Base-by-base conservation (phyloP, 176 grass and related monocot species). In the Hordeum marinum region DNA sequence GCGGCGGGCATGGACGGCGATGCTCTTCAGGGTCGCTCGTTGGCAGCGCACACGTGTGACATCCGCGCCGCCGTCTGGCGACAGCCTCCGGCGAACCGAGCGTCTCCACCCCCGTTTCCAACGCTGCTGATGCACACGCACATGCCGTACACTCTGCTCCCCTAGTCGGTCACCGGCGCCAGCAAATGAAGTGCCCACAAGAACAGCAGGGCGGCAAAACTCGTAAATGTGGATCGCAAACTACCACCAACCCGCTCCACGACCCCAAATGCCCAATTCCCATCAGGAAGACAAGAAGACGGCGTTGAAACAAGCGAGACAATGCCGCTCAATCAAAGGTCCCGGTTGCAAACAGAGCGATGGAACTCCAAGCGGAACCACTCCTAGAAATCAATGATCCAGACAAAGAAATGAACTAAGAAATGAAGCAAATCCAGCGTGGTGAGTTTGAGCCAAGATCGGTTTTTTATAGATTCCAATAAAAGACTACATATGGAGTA, bases 281-380 rank as follows among this genome's bases (percentile, higher is more conserved):
- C 75, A 15, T 39, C 70, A 68, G 25, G 36, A 72, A 23, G 12
- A 69, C 11, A 4, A 20, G 3, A 41, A 29, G 18, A 20, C 54
- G 63, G 36, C 71, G 7, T 4, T 5, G 57, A 40, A 6, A 58
- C 26, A 72, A 66, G 31, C n/a, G 17, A 86, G 61, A 40, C 37
- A 87, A 90, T 87, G 89, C 80, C 45, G 68, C 75, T 46, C 80
- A 36, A 87, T 48, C 75, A 60, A 26, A 67, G 75, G 75, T 75
- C 68, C 76, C 37, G 27, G 59, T 3, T 23, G 11, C 13, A 37
- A 7, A 11, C 21, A 29, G 37, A 18, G 6, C 7, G n/a, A 42
- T 3, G 54, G 78, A 50, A 60, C 9, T 63, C 58, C 67, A 24
- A 39, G 8, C 71, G 29, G 72, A 67, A 21, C 9, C 41, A 5